Conservation (phyloP, 345 rosid genomes). For the Brassica nigra region DNA sequence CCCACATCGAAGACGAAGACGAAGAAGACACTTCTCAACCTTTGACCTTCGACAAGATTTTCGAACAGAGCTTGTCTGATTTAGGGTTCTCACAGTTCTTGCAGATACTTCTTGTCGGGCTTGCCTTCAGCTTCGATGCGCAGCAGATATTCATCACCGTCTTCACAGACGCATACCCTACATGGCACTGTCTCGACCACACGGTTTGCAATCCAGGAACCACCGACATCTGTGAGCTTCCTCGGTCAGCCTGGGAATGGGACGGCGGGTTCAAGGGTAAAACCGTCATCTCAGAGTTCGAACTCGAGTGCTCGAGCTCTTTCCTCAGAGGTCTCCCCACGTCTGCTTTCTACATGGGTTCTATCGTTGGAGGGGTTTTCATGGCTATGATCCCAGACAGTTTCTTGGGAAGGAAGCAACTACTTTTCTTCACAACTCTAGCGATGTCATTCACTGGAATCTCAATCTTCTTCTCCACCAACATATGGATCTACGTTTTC, state of each 20-base stretch:
- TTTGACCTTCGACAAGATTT: not conserved
- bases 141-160: not conserved
- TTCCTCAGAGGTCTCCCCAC: not conserved
- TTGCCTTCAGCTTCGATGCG: not conserved
- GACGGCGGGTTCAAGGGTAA: not conserved
- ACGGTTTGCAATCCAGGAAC: not conserved
- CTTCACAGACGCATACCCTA: not conserved
- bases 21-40: not conserved
- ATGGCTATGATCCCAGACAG: not conserved
- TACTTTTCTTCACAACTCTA: not conserved
- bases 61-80: not conserved
- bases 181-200: conserved; percentile 1
- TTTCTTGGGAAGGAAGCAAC: not conserved
- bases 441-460: not conserved
- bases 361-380: not conserved
- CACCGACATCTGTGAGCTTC: not conserved
- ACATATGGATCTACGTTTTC: not conserved
- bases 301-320: not conserved
- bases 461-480: not conserved
- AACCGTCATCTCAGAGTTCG: not conserved
- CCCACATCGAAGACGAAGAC: not conserved
- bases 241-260: not conserved
- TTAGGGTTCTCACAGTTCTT: not conserved
- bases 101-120: not conserved
- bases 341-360: not conserved